Percentiles rank a stretch among this genome's conserved stretches.
Conservation (phyloP, 1,284 basidiomycete genomes). For the Puccinia polysora region DNA sequence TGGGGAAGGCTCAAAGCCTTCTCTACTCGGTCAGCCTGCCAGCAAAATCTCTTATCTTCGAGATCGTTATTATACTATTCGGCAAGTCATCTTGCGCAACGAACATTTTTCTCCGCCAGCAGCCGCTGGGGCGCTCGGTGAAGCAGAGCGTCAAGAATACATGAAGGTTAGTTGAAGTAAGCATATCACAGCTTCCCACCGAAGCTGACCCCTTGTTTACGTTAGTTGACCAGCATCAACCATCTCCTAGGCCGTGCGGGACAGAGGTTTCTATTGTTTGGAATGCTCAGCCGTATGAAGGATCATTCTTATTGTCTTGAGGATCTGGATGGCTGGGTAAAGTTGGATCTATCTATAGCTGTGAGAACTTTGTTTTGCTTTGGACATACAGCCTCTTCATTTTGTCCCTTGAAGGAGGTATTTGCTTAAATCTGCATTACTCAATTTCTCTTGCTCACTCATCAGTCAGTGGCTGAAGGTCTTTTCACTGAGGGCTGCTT, state of each 20-base stretch:
- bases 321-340: conserved; percentile 85
- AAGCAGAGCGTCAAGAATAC: conserved; percentile 67
- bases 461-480: conserved; percentile 86
- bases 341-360: conserved; percentile 79
- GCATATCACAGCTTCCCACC: not conserved
- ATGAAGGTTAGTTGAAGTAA: conserved; percentile 63
- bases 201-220: not conserved
- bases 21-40: conserved; percentile 23
- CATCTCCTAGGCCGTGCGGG: conserved; percentile 87
- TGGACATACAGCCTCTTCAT: not conserved
- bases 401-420: too few species aligned
- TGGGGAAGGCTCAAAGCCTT: conserved; percentile 21
- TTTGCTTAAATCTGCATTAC: not conserved
- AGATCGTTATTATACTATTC: conserved; percentile 39
- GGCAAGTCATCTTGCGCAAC: conserved; percentile 70
- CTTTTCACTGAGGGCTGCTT: conserved; percentile 94
- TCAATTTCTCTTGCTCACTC: not conserved
- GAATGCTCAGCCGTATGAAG: conserved; percentile 82
- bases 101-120: conserved; percentile 95
- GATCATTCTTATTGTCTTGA: conserved; percentile 87
- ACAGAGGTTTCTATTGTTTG: conserved; percentile 84
- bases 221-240: conserved; percentile 85
- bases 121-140: conserved; percentile 63
- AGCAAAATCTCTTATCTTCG: conserved; percentile 33
- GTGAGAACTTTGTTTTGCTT: conserved; percentile 57